Base-by-base conservation (phyloP, 495 filamentous ascomycete species). In the Neurospora sp. region DNA sequence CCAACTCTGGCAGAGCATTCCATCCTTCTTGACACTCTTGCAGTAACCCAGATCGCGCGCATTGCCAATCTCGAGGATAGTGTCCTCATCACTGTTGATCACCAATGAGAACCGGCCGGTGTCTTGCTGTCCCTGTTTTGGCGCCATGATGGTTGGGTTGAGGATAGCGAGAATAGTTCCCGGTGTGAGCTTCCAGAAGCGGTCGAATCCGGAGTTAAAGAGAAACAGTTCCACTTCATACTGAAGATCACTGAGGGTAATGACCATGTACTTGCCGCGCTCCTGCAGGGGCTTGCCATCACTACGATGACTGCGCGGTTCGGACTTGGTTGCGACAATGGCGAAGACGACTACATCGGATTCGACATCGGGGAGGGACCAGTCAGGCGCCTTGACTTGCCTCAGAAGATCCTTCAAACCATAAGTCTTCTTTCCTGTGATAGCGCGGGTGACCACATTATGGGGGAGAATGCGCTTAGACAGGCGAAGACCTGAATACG, bases 151-250 rank as follows among this genome's bases (percentile, higher is more conserved):
- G 3, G 82, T 89, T 0, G 96, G 96, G 76, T 98, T 99, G n/a
- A 99, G 84, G 42, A 99, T 91, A 9, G 96, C 96, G 70, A 99
- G 86, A 3, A 98, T 85, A 0, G 92, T 97, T 27, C 96, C 96
- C 3, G 92, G 88, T 0, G 90, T 89, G 5, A 98, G 85, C 78
- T 96, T 94, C 90, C 94, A 97, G 84, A 93, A 98, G 46, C 90
- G 90, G 5, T 93, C 90, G 78, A 97, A 98, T 20, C 92, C 96
- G 0, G 91, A 89, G 77, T 92, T 93, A 79, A 99, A 99, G 39
- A 99, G 89, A 77, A 92, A 98, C 37, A 97, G 88, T 72, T 97
- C 94, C 31, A 98, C 81, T 46, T 96, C 93, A 92, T 91, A 98
- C 76, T 92, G 91, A 8, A 98, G 85, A 79, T 98, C 95, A 6